Conservation (phyloP, 1,139 yeast genomes). For the Lodderomyces margitis region DNA sequence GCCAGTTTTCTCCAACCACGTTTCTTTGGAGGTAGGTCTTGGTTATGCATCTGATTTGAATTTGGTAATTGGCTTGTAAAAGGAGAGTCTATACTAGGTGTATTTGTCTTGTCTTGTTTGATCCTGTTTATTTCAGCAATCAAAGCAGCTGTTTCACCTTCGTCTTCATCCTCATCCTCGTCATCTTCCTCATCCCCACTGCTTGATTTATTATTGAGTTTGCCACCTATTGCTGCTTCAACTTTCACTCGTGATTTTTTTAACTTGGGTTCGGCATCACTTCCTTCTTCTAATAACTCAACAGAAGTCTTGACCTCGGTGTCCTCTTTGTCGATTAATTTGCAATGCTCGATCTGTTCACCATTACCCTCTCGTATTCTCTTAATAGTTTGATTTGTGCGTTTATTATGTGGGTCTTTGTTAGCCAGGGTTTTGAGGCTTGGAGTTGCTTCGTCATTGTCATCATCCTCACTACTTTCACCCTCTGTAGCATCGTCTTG, state of each 20-base stretch:
- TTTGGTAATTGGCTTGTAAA: background rate
- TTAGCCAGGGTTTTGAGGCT: background rate
- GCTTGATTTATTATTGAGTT: background rate
- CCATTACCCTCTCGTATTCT: slow-evolving; percentile 1
- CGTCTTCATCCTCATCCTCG: slow-evolving; percentile 13
- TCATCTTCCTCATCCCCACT: background rate
- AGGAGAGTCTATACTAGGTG: background rate
- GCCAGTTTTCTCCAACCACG: slow-evolving; percentile 58
- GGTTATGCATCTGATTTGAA: background rate
- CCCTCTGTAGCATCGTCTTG: background rate
- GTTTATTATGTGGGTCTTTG: background rate
- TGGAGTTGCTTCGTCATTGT: background rate
- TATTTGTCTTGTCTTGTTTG: slow-evolving; percentile 34
- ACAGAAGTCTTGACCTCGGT: too few relatives aligned
- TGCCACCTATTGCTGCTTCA: background rate
- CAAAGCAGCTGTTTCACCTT: slow-evolving; percentile 36
- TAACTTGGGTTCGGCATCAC: background rate
- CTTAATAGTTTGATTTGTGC: background rate
- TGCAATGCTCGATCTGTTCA: background rate
- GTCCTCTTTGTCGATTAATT: too few relatives aligned
- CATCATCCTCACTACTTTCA: background rate
- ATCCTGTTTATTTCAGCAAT: slow-evolving; percentile 55
- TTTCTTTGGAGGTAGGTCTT: slow-evolving; percentile 19
- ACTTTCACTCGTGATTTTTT: background rate
- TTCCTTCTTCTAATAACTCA: too few relatives aligned